Conservation (phyloP, 768 basidiomycete genomes). For the Suillus ampliporus region DNA sequence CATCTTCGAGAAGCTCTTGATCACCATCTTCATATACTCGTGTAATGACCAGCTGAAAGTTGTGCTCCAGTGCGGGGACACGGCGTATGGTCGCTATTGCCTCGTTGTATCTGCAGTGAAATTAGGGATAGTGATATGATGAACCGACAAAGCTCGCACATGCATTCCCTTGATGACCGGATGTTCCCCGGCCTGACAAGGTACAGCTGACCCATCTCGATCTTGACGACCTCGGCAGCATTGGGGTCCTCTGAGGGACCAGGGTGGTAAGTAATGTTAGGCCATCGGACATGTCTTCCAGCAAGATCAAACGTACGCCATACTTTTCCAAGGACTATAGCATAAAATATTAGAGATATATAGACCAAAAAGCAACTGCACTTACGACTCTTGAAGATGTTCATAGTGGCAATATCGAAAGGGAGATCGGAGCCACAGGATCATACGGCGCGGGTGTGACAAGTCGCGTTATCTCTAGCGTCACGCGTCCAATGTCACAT, state of each 20-base stretch:
- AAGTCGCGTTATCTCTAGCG: slow-evolving; percentile 29
- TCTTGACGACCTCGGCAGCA: slow-evolving; percentile 93
- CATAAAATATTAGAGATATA: slow-evolving; percentile 26
- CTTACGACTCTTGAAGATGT: slow-evolving; percentile 84
- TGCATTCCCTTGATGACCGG: slow-evolving; percentile 94
- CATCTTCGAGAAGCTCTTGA: slow-evolving; percentile 92
- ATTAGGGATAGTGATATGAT: slow-evolving; percentile 6
- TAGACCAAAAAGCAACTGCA: slow-evolving; percentile 22
- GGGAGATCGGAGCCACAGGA: slow-evolving; percentile 18
- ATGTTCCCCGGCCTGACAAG: slow-evolving; percentile 91
- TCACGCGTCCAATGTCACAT: slow-evolving; percentile 26
- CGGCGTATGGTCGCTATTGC: slow-evolving; percentile 94
- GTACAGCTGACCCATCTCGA: slow-evolving; percentile 89
- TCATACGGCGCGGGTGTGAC: slow-evolving; percentile 26
- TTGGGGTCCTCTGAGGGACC: slow-evolving; percentile 87
- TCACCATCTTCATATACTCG: slow-evolving; percentile 97
- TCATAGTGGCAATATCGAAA: slow-evolving; percentile 57
- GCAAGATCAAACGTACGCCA: slow-evolving; percentile 74
- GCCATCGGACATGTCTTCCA: slow-evolving; percentile 18
- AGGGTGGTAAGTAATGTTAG: slow-evolving; percentile 36
- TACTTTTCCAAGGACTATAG: slow-evolving; percentile 85
- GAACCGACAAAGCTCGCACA: slow-evolving; percentile 58
- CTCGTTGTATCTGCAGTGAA: slow-evolving; percentile 79
- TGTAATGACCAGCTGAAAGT: slow-evolving; percentile 93
- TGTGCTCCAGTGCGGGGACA: slow-evolving; percentile 74